phyloP scores from a whole-genome alignment of 176 grass and related monocot species.

The Ensete ventricosum region DNA sequence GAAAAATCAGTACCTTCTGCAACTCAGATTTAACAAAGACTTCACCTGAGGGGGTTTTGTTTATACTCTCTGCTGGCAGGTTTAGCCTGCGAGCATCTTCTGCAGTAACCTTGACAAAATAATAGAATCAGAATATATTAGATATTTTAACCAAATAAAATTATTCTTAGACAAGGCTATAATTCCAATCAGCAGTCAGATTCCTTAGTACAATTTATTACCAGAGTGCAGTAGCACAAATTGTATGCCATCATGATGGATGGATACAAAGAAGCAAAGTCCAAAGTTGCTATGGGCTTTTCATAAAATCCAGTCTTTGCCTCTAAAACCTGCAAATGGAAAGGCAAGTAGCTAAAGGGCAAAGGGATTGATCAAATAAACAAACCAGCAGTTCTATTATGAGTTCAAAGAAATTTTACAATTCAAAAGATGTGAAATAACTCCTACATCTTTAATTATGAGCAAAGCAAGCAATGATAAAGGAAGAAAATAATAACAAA shows the following conservation, averaged over 20 bases:
- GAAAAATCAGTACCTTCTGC: conserved; percentile 64
- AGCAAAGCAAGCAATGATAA: background rate
- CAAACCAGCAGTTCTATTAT: no score
- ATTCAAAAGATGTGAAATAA: background rate
- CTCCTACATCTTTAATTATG: background rate
- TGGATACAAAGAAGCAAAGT: conserved; percentile 98
- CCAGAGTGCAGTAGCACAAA: conserved; percentile 97
- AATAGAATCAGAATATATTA: conserved; percentile 12
- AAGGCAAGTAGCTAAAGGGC: background rate
- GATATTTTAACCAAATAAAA: conserved; percentile 21
- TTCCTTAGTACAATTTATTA: conserved; percentile 30
- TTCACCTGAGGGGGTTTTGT: conserved; percentile 94
- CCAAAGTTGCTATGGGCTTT: conserved; percentile 94
- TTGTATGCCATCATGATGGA: conserved; percentile 99
- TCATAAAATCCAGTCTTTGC: conserved; percentile 97
- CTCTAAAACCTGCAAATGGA: conserved; percentile 78
- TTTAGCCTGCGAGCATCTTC: conserved; percentile 80
- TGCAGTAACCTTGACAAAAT: conserved; percentile 59
- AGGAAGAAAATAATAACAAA: background rate
- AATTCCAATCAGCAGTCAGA: conserved; percentile 12
- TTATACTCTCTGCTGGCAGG: conserved; percentile 64
- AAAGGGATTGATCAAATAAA: background rate
- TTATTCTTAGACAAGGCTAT: background rate
- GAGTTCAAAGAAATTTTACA: background rate
- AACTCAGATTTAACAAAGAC: conserved; percentile 88